Base-by-base conservation (phyloP, 2,329 filamentous ascomycete genomes). In the Exserohilum turcica region DNA sequence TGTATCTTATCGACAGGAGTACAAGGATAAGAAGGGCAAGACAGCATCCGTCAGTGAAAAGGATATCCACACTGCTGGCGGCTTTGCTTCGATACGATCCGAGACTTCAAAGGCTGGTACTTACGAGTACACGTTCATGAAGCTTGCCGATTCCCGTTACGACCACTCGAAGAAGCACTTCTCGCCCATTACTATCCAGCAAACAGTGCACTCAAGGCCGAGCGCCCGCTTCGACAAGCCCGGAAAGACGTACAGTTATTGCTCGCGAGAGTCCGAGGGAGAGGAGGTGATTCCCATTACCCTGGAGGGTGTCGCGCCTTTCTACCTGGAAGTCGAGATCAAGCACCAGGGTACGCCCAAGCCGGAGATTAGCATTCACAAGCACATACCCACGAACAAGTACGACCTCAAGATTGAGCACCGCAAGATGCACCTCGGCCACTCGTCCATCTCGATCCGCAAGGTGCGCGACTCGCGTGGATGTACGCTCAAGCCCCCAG, bases 241-340 rank as follows among this genome's bases (percentile, higher is more conserved):
- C 3, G 92, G 92, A 13, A 94, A 94, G 74, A 92, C 91, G 0
- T 97, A 97, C 80, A 96, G 94, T 72, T 96, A 93, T 76, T 99
- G 94, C 77, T 88, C 92, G 72, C 87, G 92, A 42, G 91, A 96
- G 65, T 84, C 89, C 44, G 85, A 86, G 48, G 85, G 87, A 28
- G 91, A 95, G 66, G 92, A 99, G 68, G 86, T 85, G 35, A 96
- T 99, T 48, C 92, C 93, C 0, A 88, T 99, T 54, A 87, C 84
- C 2, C 82, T 99, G 15, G 89, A 89, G 54, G 94, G 94, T 33
- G 80, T 88, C 13, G 86, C 93, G 6, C 94, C 94, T 0, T 99
- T 99, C 78, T 88, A 87, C 42, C 80, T 99, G 4, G 94, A 97
- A 72, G 83, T 97, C 19, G 92, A 93, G 67, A 91, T 99, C 75